phyloP scores from a whole-genome alignment of 75 land plant genomes.

The Picea sitchensis region DNA sequence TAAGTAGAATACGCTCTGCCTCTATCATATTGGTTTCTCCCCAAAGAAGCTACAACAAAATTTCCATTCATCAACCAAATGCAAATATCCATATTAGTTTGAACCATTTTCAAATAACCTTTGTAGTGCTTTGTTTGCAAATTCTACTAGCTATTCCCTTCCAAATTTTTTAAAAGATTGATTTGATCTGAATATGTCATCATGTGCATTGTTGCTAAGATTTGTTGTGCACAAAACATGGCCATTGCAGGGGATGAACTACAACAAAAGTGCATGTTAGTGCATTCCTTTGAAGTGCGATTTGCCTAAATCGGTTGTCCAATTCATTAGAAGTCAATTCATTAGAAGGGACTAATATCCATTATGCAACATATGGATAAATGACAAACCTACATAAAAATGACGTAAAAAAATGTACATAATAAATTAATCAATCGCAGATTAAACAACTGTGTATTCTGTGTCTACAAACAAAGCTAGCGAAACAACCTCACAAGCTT shows the following conservation, averaged over 20 bases:
- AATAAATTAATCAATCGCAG: neutral
- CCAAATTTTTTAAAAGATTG: neutral
- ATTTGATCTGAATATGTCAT: neutral
- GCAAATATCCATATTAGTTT: no score
- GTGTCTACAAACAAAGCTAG: no score
- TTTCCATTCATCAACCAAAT: neutral
- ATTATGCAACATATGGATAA: no score
- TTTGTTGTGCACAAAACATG: neutral
- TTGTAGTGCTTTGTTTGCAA: no score
- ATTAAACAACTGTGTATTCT: no score
- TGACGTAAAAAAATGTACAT: conserved; percentile 57
- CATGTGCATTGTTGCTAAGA: neutral
- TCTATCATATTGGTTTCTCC: no score
- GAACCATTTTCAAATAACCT: no score
- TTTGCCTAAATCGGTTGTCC: neutral
- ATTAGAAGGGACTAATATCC: neutral
- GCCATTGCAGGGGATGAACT: neutral
- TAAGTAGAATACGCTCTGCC: no score
- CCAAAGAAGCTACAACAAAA: conserved; percentile 68
- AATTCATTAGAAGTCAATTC: neutral
- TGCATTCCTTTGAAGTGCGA: neutral
- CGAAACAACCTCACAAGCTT: no score
- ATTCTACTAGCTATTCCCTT: no score
- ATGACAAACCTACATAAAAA: conserved; percentile 46
- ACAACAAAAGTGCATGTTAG: no score